A percentile compares a stretch with the other conserved stretches of the same genome.
These are phyloP conservation scores for Sungouiella blattae DNA, from an alignment of 805 yeast genomes.

Conservation along the genomic window DNA sequence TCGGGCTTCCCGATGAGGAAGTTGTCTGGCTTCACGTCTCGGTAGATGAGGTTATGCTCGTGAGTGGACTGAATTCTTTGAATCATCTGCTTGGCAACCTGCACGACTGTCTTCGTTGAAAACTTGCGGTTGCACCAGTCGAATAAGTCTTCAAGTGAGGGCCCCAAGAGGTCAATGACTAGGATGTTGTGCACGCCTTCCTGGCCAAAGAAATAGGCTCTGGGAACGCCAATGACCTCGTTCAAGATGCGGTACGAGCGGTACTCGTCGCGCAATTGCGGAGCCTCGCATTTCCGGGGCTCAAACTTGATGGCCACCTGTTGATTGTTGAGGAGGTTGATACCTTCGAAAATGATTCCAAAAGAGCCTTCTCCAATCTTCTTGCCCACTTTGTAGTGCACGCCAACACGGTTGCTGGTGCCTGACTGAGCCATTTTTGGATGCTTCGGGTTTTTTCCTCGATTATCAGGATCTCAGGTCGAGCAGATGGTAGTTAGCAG, in stretches of 20 bases:
- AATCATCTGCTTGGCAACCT: constrained; percentile 94
- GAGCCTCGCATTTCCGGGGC: constrained; percentile 95
- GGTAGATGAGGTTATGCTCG: constrained; percentile 83
- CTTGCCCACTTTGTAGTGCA: constrained; percentile 94
- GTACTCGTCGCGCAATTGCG: constrained; percentile 94
- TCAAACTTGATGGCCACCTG: constrained; percentile 97
- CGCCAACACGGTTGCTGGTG: constrained; percentile 73
- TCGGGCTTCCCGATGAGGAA: constrained; percentile 90
- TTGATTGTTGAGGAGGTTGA: constrained; percentile 83
- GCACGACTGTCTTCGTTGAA: constrained; percentile 82
- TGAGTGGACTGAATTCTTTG: constrained; percentile 82
- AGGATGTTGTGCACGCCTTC: constrained; percentile 95
- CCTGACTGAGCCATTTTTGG: constrained; percentile 38
- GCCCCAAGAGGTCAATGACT: constrained; percentile 93
- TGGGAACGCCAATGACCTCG: constrained; percentile 84
- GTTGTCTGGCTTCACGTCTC: constrained; percentile 98
- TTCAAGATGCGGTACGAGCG: constrained; percentile 86
- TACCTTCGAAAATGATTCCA: constrained; percentile 96
- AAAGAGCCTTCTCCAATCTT: constrained; percentile 98
- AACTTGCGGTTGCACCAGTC: constrained; percentile 98
- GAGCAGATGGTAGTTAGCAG: too few relatives aligned
- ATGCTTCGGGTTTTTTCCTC: too few relatives aligned
- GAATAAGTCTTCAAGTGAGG: constrained; percentile 91
- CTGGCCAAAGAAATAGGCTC: constrained; percentile 97
- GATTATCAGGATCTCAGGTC: too few relatives aligned